A percentile compares a stretch with the other conserved stretches of the same genome.
Evolutionary conservation across 495 filamentous ascomycete genomes (phyloP).

Genomic region (Chlorociboria aeruginascens): DNA sequence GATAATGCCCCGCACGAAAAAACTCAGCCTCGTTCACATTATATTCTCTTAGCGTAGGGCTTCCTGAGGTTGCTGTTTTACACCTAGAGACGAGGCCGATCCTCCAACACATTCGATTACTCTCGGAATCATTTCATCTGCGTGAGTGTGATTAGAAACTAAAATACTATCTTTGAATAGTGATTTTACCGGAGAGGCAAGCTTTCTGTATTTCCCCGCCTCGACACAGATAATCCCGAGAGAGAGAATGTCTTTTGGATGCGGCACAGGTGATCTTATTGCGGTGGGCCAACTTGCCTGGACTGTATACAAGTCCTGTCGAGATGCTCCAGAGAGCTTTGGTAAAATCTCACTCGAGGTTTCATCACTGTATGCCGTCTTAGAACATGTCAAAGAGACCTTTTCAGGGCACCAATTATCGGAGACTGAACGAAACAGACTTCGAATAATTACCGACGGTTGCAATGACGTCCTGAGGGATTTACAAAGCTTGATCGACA

Average conservation of each 20-base stretch:
- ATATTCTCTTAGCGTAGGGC: too few species aligned
- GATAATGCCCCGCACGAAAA: too few species aligned
- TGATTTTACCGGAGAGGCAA: too few species aligned
- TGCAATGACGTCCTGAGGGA: slow-evolving; percentile 3
- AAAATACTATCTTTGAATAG: too few species aligned
- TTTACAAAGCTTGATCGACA: slow-evolving; percentile 3
- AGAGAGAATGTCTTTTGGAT: slow-evolving; percentile 20
- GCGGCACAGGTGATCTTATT: slow-evolving; percentile 23
- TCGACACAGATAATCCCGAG: too few species aligned
- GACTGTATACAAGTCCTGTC: slow-evolving; percentile 13
- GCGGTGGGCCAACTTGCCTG: slow-evolving; percentile 18
- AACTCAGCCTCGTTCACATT: too few species aligned
- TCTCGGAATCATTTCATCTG: too few species aligned
- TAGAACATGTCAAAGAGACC: neutral
- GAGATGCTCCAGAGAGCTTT: slow-evolving; percentile 1
- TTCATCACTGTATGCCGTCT: slow-evolving; percentile 1
- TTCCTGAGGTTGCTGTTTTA: too few species aligned
- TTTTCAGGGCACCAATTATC: neutral
- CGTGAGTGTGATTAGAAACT: too few species aligned
- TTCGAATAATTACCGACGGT: neutral
- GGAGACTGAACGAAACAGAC: neutral
- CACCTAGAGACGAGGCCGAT: too few species aligned
- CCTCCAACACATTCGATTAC: too few species aligned
- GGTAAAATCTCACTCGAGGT: neutral
- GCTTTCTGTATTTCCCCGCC: too few species aligned